A percentile compares a stretch with the other conserved stretches of the same genome.
Evolutionary conservation across 106 monocot genomes (phyloP).

Genomic region (Dactylorhiza incarnata): DNA sequence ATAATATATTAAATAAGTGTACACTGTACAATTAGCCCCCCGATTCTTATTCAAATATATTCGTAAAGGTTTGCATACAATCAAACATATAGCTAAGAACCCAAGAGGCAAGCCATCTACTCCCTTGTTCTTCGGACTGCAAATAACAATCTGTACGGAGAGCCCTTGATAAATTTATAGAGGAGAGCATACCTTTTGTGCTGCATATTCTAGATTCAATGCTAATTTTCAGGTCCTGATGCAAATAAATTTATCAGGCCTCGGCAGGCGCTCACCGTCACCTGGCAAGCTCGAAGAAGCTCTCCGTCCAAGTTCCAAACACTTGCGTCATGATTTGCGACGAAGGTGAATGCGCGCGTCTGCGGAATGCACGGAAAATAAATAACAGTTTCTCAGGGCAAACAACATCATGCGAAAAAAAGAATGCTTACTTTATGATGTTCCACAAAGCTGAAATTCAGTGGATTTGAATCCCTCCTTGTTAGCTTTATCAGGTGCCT

Average conservation of each 20-base stretch:
- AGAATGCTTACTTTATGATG: conserved; percentile 54
- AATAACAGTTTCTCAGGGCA: background rate
- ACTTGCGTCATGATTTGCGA: conserved; percentile 50
- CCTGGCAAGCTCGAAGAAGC: conserved; percentile 58
- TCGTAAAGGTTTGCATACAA: too few species aligned
- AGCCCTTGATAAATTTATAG: too few species aligned
- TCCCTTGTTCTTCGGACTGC: too few species aligned
- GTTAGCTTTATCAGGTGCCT: conserved; percentile 89
- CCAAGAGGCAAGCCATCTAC: too few species aligned
- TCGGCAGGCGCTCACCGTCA: conserved; percentile 65
- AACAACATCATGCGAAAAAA: background rate
- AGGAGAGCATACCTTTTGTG: too few species aligned
- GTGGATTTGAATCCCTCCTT: conserved; percentile 53
- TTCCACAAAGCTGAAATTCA: conserved; percentile 71
- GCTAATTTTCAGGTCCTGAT: conserved; percentile 67
- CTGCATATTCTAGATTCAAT: background rate
- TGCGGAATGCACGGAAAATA: conserved; percentile 14
- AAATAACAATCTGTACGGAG: too few species aligned
- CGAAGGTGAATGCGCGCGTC: conserved; percentile 75
- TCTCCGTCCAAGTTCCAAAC: conserved; percentile 93
- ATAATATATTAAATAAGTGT: too few species aligned
- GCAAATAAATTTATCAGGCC: conserved; percentile 90
- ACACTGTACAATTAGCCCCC: too few species aligned
- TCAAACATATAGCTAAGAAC: too few species aligned
- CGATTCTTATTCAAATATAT: too few species aligned